Base-by-base conservation (phyloP, 2,329 filamentous ascomycete genomes). In the Diaporthe sp. region DNA sequence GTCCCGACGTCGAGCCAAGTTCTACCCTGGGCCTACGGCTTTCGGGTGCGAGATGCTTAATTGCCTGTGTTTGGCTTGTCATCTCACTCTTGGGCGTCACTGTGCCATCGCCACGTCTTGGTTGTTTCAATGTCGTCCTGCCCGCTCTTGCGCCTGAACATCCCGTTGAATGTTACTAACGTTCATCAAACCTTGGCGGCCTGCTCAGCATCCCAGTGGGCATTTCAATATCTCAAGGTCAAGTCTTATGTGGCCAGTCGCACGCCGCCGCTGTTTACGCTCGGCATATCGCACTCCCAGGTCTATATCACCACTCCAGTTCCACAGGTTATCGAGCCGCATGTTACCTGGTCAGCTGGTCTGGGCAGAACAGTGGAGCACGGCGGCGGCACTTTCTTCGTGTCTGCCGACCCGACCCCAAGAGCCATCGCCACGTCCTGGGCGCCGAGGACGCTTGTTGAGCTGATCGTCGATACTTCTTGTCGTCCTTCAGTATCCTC, bases 91-190 rank as follows among this genome's bases (percentile, higher is more conserved):
- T 39, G 47, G 19, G 32, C 8, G 32, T 27, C 47, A 39, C 47
- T 53, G 44, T 53, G 4, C 63, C 63, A 53, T 68, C n/a, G 47
- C 47, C 63, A 53, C n/a, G n/a, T 68, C 63, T 68, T 53, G 63
- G 63, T 68, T 68, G 63, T 68, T 68, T 68, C 63, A 68, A 68
- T 39, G 63, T 39, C 63, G 47, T 53, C 63, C 63, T 66, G 63
- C 13, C 63, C 32, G 8, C 32, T 39, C n/a, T 44, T 44, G 25
- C 47, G 63, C 63, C 47, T 68, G 63, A 53, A 37, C 63, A 39
- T 68, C 47, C 47, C 47, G 63, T 30, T 68, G 63, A 39, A 8
- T 68, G 63, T 22, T 37, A 68, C n/a, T n/a, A n/a, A n/a, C n/a
- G 63, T 53, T 68, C 47, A 68, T 68, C 47, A 68, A 68, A 68